phyloP scores from a whole-genome alignment of 176 grass and related monocot genomes.

The Carex scoparia region DNA sequence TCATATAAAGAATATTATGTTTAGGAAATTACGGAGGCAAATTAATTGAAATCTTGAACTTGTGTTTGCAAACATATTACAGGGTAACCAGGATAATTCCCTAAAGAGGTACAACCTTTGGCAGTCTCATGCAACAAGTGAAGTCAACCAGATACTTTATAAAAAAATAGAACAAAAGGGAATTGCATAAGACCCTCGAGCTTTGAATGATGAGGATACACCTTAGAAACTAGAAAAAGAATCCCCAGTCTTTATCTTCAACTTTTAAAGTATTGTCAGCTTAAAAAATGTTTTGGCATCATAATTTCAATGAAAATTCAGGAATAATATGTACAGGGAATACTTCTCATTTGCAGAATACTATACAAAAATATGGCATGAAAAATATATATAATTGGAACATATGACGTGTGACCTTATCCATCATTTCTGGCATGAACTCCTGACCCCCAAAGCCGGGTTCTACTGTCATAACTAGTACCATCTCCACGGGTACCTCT shows the following conservation, averaged over 20 bases:
- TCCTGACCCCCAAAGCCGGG: conserved; percentile 98
- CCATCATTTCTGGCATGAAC: conserved; percentile 98
- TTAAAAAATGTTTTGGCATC: not conserved
- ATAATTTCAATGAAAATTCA: not conserved
- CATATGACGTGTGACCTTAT: conserved; percentile 51
- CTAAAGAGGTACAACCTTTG: not conserved
- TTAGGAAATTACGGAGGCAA: not conserved
- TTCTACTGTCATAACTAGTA: conserved; percentile 97
- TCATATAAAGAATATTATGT: not conserved
- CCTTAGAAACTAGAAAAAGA: not conserved
- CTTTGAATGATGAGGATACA: not conserved
- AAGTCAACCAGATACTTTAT: not conserved
- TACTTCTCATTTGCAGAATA: conserved; percentile 5
- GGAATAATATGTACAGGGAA: not conserved
- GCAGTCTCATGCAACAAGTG: not conserved
- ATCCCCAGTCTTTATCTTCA: not conserved
- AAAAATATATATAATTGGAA: not conserved
- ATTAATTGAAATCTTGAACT: not conserved
- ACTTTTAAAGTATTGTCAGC: not conserved
- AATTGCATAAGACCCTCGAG: not conserved
- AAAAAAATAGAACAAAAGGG: not conserved
- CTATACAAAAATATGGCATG: not conserved
- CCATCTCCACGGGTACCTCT: conserved; percentile 77
- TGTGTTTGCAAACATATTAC: not conserved
- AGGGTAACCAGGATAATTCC: not conserved